phyloP scores from a whole-genome alignment of 345 rosid genomes.

The Balakata baccata region DNA sequence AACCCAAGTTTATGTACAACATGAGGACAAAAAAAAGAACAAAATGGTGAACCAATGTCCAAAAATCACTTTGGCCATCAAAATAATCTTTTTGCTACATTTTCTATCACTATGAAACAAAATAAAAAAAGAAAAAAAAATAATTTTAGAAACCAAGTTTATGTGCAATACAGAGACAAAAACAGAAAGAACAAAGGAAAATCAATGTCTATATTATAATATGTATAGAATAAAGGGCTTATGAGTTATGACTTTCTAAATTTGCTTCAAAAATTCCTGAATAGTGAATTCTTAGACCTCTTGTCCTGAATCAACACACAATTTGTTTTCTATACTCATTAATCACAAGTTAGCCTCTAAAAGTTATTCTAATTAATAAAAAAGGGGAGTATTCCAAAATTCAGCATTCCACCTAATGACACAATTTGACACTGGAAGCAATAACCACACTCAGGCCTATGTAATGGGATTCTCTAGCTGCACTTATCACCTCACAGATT shows the following conservation, averaged over 20 bases:
- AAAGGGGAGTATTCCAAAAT: not conserved
- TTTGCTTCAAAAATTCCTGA: not conserved
- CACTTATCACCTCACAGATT: not conserved
- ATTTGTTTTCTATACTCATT: not conserved
- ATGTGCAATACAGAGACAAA: not conserved
- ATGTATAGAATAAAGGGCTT: not conserved
- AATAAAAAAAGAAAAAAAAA: no score
- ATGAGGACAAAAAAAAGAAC: no score
- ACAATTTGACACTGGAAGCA: not conserved
- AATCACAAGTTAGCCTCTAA: not conserved
- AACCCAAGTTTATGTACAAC: no score
- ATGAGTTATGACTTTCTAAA: not conserved
- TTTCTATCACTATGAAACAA: conserved; percentile 42
- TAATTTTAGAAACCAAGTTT: not conserved
- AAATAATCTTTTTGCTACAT: conserved; percentile 44
- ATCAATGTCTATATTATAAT: not conserved
- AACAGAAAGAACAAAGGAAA: not conserved
- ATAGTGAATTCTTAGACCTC: not conserved
- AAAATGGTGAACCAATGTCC: not conserved
- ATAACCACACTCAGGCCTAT: not conserved
- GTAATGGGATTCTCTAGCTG: not conserved
- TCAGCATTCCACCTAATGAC: not conserved
- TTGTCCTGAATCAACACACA: not conserved
- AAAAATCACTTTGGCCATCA: conserved; percentile 43
- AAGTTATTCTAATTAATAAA: not conserved